phyloP scores from a whole-genome alignment of 2,329 filamentous ascomycete species.

The Cercospora sp. region DNA sequence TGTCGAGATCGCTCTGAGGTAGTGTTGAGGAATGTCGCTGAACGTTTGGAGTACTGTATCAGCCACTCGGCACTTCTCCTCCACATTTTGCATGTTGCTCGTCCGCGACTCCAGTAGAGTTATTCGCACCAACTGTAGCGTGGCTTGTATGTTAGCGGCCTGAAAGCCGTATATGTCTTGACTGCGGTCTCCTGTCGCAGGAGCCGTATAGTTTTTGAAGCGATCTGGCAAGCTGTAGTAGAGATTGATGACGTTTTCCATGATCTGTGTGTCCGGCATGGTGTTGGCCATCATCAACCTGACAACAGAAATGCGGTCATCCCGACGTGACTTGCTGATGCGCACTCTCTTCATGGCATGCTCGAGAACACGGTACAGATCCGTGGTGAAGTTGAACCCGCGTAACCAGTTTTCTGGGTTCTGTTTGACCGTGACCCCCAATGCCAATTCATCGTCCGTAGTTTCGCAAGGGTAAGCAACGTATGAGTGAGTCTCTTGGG shows the following conservation, averaged over 20 bases:
- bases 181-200: conserved; percentile 37
- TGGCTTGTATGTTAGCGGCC: conserved; percentile 53
- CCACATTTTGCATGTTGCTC: conserved; percentile 33
- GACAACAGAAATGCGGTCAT: conserved; percentile 29
- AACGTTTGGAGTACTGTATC: conserved; percentile 49
- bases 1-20: conserved; percentile 51
- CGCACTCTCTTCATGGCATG: conserved; percentile 44
- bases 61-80: conserved; percentile 50
- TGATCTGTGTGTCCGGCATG: conserved; percentile 33
- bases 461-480: conserved; percentile 52
- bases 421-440: conserved; percentile 26
- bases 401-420: conserved; percentile 49
- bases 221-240: conserved; percentile 35
- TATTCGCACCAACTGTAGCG: conserved; percentile 52
- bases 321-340: conserved; percentile 23
- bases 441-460: conserved; percentile 49
- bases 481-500: conserved; percentile 48
- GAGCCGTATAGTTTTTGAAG: conserved; percentile 35
- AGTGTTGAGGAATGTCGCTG: conserved; percentile 46
- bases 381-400: conserved; percentile 60
- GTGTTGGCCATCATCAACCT: conserved; percentile 32
- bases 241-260: conserved; percentile 31
- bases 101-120: conserved; percentile 39
- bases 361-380: conserved; percentile 58
- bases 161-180: conserved; percentile 51